These are phyloP conservation scores for Dipteronia sinensis DNA, from an alignment of 345 rosid species.

Conservation along the genomic window DNA sequence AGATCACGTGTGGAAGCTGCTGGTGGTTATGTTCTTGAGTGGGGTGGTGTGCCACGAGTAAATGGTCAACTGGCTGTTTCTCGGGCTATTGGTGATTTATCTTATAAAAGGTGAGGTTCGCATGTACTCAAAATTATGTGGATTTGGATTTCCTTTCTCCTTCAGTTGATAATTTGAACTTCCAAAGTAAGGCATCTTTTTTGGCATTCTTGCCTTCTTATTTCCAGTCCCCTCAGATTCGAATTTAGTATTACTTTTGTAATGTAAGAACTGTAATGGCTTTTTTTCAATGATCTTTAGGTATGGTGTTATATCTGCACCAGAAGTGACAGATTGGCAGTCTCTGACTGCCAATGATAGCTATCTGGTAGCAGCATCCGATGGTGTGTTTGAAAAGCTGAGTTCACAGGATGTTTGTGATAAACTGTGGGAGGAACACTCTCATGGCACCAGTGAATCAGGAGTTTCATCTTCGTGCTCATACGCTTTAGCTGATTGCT, in stretches of 20 bases:
- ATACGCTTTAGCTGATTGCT: conserved; percentile 76
- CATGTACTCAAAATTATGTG: not conserved
- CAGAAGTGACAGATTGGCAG: conserved; percentile 88
- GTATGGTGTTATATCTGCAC: conserved; percentile 85
- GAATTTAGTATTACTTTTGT: not conserved
- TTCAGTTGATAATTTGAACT: not conserved
- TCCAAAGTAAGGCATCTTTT: not conserved
- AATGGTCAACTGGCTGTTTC: conserved; percentile 91
- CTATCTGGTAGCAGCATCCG: conserved; percentile 91
- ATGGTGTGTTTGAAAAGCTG: conserved; percentile 87
- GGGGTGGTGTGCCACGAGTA: conserved; percentile 82
- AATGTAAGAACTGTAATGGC: not conserved
- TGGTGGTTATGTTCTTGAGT: conserved; percentile 83
- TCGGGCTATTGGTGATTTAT: conserved; percentile 84
- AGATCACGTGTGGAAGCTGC: conserved; percentile 81
- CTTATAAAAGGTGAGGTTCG: conserved; percentile 53
- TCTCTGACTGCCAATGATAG: conserved; percentile 68
- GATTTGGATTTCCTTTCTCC: conserved; percentile 9
- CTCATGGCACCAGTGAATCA: conserved; percentile 38
- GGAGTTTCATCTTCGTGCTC: conserved; percentile 65
- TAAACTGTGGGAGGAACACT: conserved; percentile 61
- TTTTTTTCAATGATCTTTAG: conserved; percentile 36
- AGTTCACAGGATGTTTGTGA: conserved; percentile 81
- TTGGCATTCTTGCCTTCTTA: conserved; percentile 2
- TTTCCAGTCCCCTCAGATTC: not conserved